Base-by-base conservation (phyloP, 148 eudicot species). In the Bassia scoparia region DNA sequence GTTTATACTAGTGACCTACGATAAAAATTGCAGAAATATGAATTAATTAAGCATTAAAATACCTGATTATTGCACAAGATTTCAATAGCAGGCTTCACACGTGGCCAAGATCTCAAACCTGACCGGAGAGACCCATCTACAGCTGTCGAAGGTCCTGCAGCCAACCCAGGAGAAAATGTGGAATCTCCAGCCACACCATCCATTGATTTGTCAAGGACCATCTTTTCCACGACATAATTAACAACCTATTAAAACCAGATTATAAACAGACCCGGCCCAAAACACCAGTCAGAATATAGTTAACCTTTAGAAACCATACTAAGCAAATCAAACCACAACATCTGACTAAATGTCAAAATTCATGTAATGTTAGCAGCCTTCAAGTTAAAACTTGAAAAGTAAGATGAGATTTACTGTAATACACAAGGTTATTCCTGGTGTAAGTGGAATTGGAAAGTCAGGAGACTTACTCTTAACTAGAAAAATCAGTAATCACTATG, bases 1-100 rank as follows among this genome's bases (percentile, higher is more conserved):
- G n/a, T n/a, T n/a, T n/a, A n/a, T n/a, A n/a, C n/a, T n/a, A n/a
- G n/a, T n/a, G n/a, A n/a, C n/a, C n/a, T n/a, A n/a, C n/a, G n/a
- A n/a, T n/a, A n/a, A n/a, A n/a, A n/a, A n/a, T n/a, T n/a, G n/a
- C n/a, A n/a, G n/a, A n/a, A n/a, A n/a, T n/a, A n/a, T n/a, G n/a
- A n/a, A n/a, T n/a, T n/a, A n/a, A n/a, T n/a, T n/a, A 34, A 55
- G n/a, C 55, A 21, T 31, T 38, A 58, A 77, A 86, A 79, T 83
- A 75, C 98, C 97, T 93, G 98, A 84, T 93, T 89, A 79, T 89
- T 93, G 84, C 98, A 93, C 84, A 90, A 75, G 64, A 95, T 88
- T 82, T 95, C 99, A 76, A 95, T 86, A 27, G 90, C 84, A 67
- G 96, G 94, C 83, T 88, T 95, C 34, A 77, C 84, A 74, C 92